Base-by-base conservation (phyloP, 768 basidiomycete genomes). In the Suillus paluster region DNA sequence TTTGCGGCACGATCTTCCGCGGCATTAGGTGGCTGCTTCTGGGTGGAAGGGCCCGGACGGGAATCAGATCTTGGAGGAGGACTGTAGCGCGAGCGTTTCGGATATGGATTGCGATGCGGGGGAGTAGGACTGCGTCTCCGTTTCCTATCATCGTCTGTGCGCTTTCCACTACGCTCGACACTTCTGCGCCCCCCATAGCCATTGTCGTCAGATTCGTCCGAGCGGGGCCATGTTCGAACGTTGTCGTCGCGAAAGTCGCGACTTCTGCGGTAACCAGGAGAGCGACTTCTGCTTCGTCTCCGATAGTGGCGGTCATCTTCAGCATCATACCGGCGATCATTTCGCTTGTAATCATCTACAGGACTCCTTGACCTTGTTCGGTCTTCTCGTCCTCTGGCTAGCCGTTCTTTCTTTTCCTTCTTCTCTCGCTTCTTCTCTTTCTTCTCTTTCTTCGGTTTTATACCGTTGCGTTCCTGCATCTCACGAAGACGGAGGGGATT, bases 401-500 rank as follows among this genome's bases (percentile, higher is more conserved):
- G 67, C 58, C 71, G 70, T 57, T 72, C 75, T 57, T 71, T 76
- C 59, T 80, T 83, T 69, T 81, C 84, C 66, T 81, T 82, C 66
- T 87, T 87, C 62, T 79, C 75, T 54, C 75, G 75, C 75, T 83
- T 86, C 59, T 85, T 80, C 56, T 87, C 82, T 67, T 83, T 81
- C 73, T 91, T 90, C 62, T 88, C 87, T 71, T 90, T 90, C 79
- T 92, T 91, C 6, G 86, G 81, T 69, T 90, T 89, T 55, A 94
- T 86, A n/a, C 93, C 93, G 58, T 88, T 88, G 42, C 87, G 83
- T 73, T 91, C 86, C 73, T 92, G 88, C 81, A 95, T 77, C 73
- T 93, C 88, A 60, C 88, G 86, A 50, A 95, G 78, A 25, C 92
- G 92, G 36, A 94, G 84, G 34, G 94, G 94, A 68, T 96, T 95